Evolutionary conservation across 208 protist species (phyloP).

Genomic region (Trypanosoma lewisi): DNA sequence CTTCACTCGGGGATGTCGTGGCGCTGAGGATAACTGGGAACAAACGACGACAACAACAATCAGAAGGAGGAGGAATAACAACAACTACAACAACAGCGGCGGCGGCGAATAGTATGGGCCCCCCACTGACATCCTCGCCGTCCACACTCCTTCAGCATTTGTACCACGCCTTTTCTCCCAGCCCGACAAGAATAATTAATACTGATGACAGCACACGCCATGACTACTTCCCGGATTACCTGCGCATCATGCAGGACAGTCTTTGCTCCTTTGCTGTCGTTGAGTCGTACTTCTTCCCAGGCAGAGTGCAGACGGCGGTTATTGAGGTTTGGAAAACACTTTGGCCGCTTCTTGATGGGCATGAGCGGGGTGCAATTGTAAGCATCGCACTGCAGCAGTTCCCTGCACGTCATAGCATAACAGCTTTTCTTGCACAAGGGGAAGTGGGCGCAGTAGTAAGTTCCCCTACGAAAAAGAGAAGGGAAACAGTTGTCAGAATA

Average conservation of each 20-base stretch:
- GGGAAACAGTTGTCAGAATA: background rate
- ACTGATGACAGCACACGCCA: background rate
- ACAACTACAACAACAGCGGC: background rate
- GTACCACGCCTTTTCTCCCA: conserved; percentile 10
- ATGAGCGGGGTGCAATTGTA: conserved; percentile 35
- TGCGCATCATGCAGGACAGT: conserved; percentile 11
- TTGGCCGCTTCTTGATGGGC: conserved; percentile 45
- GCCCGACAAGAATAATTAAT: background rate
- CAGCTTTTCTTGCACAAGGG: conserved; percentile 40
- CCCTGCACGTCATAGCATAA: conserved; percentile 28
- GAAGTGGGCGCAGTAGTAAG: no score
- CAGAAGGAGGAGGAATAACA: background rate
- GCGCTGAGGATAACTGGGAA: background rate
- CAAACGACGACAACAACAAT: background rate
- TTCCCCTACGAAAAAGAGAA: background rate
- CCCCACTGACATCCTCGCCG: conserved; percentile 20
- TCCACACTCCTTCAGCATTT: conserved; percentile 23
- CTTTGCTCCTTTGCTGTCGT: conserved; percentile 14
- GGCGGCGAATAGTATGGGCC: background rate
- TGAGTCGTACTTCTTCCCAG: conserved; percentile 66
- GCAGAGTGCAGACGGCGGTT: conserved; percentile 57
- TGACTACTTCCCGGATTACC: conserved; percentile 18
- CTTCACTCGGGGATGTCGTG: conserved; percentile 50
- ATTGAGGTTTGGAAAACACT: conserved; percentile 42
- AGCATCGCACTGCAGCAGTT: conserved; percentile 46